Evolutionary conservation across 306 rosid genomes (phyloP).

Genomic region (Cucumis sativus): Cucumber_9930_V3 NC_026660.2:9152001-9152500

Average conservation of each 20-base stretch:
- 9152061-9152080: conserved; percentile 53
- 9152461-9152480: background rate
- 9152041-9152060: conserved; percentile 48
- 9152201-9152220: conserved; percentile 19
- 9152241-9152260: background rate
- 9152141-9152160: conserved; percentile 18
- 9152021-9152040: conserved; percentile 16
- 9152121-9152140: conserved; percentile 47
- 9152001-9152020: background rate
- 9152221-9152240: too few relatives aligned
- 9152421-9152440: too few relatives aligned
- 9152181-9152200: conserved; percentile 55
- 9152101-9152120: conserved; percentile 43
- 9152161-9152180: conserved; percentile 19
- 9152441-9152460: too few relatives aligned
- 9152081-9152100: conserved; percentile 74
- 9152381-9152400: background rate
- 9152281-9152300: conserved; percentile 15
- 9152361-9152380: background rate
- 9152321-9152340: conserved; percentile 17
- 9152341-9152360: conserved; percentile 19
- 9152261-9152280: conserved; percentile 11
- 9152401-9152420: background rate
- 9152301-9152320: background rate
- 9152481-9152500: conserved; percentile 19